A percentile compares a stretch with the other conserved stretches of the same genome.
These are phyloP conservation scores for Inosperma sp. DNA, from an alignment of 768 basidiomycete species.

Conservation along the genomic window DNA sequence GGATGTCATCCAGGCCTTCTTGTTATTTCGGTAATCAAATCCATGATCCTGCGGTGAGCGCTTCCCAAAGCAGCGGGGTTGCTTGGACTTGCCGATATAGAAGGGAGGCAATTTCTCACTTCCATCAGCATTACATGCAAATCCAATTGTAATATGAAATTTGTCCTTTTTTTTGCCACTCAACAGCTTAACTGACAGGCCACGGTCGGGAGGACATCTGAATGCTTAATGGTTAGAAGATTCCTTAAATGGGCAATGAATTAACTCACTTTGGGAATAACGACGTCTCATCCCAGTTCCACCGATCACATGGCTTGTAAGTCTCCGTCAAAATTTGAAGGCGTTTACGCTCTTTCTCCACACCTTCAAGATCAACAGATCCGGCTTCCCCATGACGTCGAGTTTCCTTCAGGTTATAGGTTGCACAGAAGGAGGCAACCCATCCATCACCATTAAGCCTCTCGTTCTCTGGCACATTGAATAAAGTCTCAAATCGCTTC, in stretches of 20 bases:
- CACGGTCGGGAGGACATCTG: slow-evolving; percentile 17
- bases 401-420: background rate
- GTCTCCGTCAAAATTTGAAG: background rate
- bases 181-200: slow-evolving; percentile 29
- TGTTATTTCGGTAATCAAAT: background rate
- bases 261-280: background rate
- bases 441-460: background rate
- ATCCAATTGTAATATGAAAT: slow-evolving; percentile 24
- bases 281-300: background rate
- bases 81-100: slow-evolving; percentile 22
- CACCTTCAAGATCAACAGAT: background rate
- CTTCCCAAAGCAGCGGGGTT: background rate
- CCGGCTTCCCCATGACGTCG: background rate
- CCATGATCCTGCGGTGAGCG: background rate
- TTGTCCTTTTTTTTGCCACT: slow-evolving; percentile 31
- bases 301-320: background rate
- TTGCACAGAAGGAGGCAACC: background rate
- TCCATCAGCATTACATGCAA: slow-evolving; percentile 30
- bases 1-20: background rate
- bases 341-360: background rate
- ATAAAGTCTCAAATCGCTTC: background rate
- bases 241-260: too few species aligned
- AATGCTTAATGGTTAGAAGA: too few species aligned
- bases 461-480: background rate
- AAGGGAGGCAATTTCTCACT: slow-evolving; percentile 29